A percentile compares a stretch with the other conserved stretches of the same genome.
Evolutionary conservation across 129 eudicot genomes (phyloP).

Genomic region (Daucus carota): DH1_v3.0 NC_030382.2:43494001-43494500

Average conservation of each 20-base stretch:
- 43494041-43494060: background rate
- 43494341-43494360: constrained; percentile 21
- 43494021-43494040: background rate
- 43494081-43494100: background rate
- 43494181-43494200: background rate
- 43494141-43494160: background rate
- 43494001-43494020: background rate
- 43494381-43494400: constrained; percentile 33
- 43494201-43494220: background rate
- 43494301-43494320: constrained; percentile 41
- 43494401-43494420: constrained; percentile 22
- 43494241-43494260: constrained; percentile 23
- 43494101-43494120: background rate
- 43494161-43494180: background rate
- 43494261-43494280: constrained; percentile 49
- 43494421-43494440: background rate
- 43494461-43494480: constrained; percentile 5
- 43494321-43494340: constrained; percentile 15
- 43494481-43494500: constrained; percentile 11
- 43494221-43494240: constrained; percentile 23
- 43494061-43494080: background rate
- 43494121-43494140: background rate
- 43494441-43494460: constrained; percentile 12
- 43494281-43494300: constrained; percentile 34
- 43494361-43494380: constrained; percentile 32